Percentiles rank a stretch among this genome's conserved stretches.
Evolutionary conservation across 1,139 yeast species (phyloP).

Genomic region (Yamadazyma diddensiae): DNA sequence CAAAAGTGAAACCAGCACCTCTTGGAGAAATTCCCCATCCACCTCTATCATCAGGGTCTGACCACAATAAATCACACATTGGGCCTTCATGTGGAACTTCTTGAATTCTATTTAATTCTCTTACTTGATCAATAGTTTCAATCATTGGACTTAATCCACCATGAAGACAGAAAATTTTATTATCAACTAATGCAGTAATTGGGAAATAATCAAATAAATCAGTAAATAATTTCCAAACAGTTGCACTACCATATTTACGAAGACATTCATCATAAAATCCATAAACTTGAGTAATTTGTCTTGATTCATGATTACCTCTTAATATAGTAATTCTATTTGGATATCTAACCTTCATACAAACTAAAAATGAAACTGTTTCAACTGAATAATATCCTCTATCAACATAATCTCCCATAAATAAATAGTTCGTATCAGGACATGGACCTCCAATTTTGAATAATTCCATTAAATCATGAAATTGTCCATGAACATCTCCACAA

Average conservation of each 20-base stretch:
- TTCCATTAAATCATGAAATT: constrained; percentile 91
- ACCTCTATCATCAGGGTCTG: constrained; percentile 94
- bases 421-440: constrained; percentile 74
- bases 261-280: constrained; percentile 98
- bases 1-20: constrained; percentile 89
- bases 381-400: constrained; percentile 94
- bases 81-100: constrained; percentile 99
- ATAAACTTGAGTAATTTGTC: constrained; percentile 96
- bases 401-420: constrained; percentile 92
- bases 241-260: constrained; percentile 91
- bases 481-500: constrained; percentile 99
- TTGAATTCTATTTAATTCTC: constrained; percentile 81
- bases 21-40: constrained; percentile 98
- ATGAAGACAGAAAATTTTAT: constrained; percentile 89
- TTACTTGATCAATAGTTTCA: constrained; percentile 82
- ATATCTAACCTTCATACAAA: constrained; percentile 89
- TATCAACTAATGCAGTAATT: constrained; percentile 88
- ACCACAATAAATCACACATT: constrained; percentile 97
- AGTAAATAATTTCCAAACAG: constrained; percentile 79
- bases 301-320: constrained; percentile 95
- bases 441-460: constrained; percentile 93
- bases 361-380: constrained; percentile 86
- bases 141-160: constrained; percentile 97
- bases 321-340: constrained; percentile 92
- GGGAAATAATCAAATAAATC: constrained; percentile 91